Evolutionary conservation across 257 asterid species (phyloP).

Genomic region (Asclepias syriaca): DNA sequence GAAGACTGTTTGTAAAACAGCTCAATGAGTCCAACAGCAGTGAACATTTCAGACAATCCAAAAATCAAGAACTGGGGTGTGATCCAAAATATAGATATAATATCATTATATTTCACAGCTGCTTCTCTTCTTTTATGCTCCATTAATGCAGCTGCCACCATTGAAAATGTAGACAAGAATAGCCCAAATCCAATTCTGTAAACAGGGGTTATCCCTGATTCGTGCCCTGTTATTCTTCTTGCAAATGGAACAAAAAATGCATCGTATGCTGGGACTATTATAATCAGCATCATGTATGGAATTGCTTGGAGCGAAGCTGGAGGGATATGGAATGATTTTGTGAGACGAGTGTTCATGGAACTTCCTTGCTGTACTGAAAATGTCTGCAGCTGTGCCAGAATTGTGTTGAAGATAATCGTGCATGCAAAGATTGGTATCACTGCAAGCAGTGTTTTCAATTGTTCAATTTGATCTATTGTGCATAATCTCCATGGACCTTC

Average conservation of each 20-base stretch:
- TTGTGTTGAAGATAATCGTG: slow-evolving; percentile 90
- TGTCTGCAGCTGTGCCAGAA: slow-evolving; percentile 84
- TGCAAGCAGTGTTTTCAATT: slow-evolving; percentile 63
- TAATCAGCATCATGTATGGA: slow-evolving; percentile 73
- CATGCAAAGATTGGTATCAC: slow-evolving; percentile 78
- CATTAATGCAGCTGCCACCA: slow-evolving; percentile 76
- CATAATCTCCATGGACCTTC: slow-evolving; percentile 61
- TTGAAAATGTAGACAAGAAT: slow-evolving; percentile 65
- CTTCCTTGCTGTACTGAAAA: slow-evolving; percentile 96
- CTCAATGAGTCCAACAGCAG: slow-evolving; percentile 88
- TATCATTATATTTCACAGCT: slow-evolving; percentile 10
- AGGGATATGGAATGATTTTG: slow-evolving; percentile 60
- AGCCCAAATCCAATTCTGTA: slow-evolving; percentile 78
- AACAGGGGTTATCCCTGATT: slow-evolving; percentile 62
- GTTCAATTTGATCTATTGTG: slow-evolving; percentile 63
- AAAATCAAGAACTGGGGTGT: slow-evolving; percentile 80
- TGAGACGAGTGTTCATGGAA: slow-evolving; percentile 67
- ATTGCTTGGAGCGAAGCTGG: slow-evolving; percentile 96
- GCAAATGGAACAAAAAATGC: slow-evolving; percentile 70
- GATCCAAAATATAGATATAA: slow-evolving; percentile 68
- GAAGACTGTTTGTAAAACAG: slow-evolving; percentile 77
- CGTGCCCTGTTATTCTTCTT: slow-evolving; percentile 55
- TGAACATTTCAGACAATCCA: slow-evolving; percentile 85
- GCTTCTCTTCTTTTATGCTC: slow-evolving; percentile 55
- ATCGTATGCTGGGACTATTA: slow-evolving; percentile 82